Evolutionary conservation across 768 basidiomycete species (phyloP).

Genomic region (Boletus reticuloceps): DNA sequence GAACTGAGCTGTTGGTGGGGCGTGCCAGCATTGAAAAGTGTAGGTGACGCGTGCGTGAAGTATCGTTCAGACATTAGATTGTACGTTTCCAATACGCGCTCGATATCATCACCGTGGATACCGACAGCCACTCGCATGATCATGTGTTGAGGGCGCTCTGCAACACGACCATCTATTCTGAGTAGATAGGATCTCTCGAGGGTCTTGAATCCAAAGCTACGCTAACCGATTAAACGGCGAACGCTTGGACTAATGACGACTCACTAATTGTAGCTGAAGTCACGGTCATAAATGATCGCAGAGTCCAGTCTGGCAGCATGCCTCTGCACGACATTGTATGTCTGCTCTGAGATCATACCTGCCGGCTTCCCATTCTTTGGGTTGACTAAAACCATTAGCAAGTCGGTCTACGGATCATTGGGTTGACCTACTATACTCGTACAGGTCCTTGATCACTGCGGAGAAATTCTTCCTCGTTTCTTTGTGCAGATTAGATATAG

Average conservation of each 20-base stretch:
- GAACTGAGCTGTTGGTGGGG: constrained; percentile 93
- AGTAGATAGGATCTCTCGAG: constrained; percentile 97
- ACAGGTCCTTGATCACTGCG: constrained; percentile 86
- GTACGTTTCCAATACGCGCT: constrained; percentile 87
- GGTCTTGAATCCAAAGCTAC: constrained; percentile 98
- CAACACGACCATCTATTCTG: constrained; percentile 89
- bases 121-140: constrained; percentile 99
- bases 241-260: constrained; percentile 25
- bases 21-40: constrained; percentile 97
- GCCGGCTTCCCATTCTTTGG: constrained; percentile 89
- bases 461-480: constrained; percentile 99
- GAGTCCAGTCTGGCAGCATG: constrained; percentile 85
- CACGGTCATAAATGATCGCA: constrained; percentile 96
- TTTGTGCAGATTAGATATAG: constrained; percentile 98
- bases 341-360: constrained; percentile 89
- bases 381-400: constrained; percentile 57
- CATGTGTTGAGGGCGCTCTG: constrained; percentile 98
- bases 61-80: constrained; percentile 97
- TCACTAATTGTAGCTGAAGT: constrained; percentile 95
- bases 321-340: constrained; percentile 75
- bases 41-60: constrained; percentile 98
- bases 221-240: background rate
- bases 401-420: background rate
- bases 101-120: constrained; percentile 88
- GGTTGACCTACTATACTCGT: constrained; percentile 70